Evolutionary conservation across 495 filamentous ascomycete species (phyloP).

Genomic region (Penicillium salamii): DNA sequence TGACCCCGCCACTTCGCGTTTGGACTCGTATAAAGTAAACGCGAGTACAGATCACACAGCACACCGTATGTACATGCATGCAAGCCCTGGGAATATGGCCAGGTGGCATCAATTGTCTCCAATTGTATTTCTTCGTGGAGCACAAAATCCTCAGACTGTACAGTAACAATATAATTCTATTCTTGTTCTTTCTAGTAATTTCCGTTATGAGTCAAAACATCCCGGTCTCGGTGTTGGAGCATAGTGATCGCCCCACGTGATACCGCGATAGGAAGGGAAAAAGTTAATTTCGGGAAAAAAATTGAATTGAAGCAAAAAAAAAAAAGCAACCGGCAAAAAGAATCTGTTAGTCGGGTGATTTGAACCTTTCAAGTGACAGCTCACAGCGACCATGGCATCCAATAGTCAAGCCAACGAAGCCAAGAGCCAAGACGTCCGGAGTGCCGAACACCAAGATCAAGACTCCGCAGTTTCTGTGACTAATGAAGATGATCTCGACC

Average conservation of each 20-base stretch:
- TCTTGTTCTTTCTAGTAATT: neutral
- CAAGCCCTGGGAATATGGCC: too few relatives aligned
- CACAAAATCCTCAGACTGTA: too few relatives aligned
- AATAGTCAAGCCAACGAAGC: neutral
- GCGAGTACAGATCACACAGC: neutral
- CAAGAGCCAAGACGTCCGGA: slow-evolving; percentile 13
- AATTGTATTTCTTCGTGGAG: too few relatives aligned
- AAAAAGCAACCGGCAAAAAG: neutral
- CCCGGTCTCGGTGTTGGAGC: slow-evolving; percentile 7
- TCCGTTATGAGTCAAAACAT: neutral
- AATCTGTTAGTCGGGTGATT: neutral
- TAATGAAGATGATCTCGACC: slow-evolving; percentile 33
- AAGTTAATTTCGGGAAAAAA: neutral
- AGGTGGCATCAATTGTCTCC: too few relatives aligned
- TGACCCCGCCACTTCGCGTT: neutral
- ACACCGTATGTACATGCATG: neutral
- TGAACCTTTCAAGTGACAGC: too few relatives aligned
- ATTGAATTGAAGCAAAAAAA: neutral
- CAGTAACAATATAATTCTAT: too few relatives aligned
- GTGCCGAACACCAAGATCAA: slow-evolving; percentile 1
- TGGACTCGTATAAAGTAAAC: neutral
- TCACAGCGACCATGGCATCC: neutral
- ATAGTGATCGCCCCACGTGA: slow-evolving; percentile 8
- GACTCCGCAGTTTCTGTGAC: slow-evolving; percentile 8
- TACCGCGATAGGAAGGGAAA: neutral